Evolutionary conservation across 2,329 filamentous ascomycete species (phyloP), one percentile per base, ranked within the genome.

Genomic region (Dactylellina drechsleri): DNA sequence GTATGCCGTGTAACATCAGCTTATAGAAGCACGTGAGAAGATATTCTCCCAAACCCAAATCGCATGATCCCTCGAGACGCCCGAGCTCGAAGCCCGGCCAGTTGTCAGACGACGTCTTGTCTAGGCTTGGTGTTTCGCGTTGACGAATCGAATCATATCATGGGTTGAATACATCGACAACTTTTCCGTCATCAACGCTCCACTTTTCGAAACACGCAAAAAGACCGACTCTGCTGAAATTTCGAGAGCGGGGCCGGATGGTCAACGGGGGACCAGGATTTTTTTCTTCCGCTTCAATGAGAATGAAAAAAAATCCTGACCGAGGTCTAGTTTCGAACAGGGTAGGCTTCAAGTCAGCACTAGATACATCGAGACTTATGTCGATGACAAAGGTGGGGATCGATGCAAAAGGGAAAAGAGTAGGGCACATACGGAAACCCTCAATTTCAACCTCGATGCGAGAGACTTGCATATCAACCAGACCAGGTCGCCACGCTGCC

Each of bases 1-100:
- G 56, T 56, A 61, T 52, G 70, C 62, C 62, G 61, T 66, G 62
- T 66, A 66, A 74, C 70, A 67, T 67, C 62, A 60, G 61, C 60
- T 49, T 50, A 40, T 52, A 16, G 40, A n/a, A n/a, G n/a, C n/a
- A n/a, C n/a, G n/a, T n/a, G n/a, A n/a, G n/a, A 72, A 50, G 20
- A n/a, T 40, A 36, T 36, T 36, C 31, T 10, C 31, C 31, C 31
- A 36, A 36, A 36, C 2, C 2, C 52, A 41, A 26, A 61, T 60
- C 57, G 49, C 54, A 54, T 56, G 49, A 54, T 54, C 58, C 8
- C 28, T 36, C 31, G 5, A 36, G 31, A 10, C 31, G 31, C 31
- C 31, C 31, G 31, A 36, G 23, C 23, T 23, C 31, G 31, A 36
- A 36, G 31, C 31, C 31, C 31, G 31, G 31, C 10, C 31, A 36